Conservation (phyloP, 257 asterid species). For the Datura wrightii region DNA sequence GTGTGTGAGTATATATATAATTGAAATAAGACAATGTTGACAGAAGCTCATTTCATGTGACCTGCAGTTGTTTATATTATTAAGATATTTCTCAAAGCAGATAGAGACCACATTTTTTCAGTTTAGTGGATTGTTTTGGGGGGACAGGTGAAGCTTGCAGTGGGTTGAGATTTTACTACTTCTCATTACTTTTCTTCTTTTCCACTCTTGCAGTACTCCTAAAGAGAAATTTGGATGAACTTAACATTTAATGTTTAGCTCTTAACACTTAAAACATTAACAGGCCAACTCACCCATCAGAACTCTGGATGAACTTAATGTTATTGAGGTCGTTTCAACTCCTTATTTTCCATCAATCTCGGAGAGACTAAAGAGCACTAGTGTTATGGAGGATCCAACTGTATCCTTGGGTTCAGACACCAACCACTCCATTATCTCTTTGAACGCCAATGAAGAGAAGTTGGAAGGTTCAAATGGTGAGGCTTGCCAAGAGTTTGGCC, state of each 20-base stretch:
- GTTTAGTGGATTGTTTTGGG: too few species aligned
- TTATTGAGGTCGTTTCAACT: conserved; percentile 71
- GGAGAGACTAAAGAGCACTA: conserved; percentile 57
- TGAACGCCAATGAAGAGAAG: conserved; percentile 41
- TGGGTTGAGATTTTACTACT: background rate
- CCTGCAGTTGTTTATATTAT: too few species aligned
- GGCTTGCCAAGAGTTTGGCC: conserved; percentile 63
- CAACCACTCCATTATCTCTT: conserved; percentile 39
- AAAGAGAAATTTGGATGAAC: background rate
- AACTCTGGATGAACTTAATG: conserved; percentile 76
- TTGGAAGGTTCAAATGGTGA: conserved; percentile 40
- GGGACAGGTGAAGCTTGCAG: background rate
- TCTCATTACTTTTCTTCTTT: background rate
- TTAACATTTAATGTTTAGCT: background rate
- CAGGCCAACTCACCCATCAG: conserved; percentile 95
- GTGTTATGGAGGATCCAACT: conserved; percentile 39
- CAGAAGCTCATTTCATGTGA: too few species aligned
- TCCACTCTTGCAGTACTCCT: background rate
- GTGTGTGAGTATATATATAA: too few species aligned
- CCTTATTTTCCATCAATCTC: conserved; percentile 65
- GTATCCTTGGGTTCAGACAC: conserved; percentile 45
- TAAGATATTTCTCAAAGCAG: too few species aligned
- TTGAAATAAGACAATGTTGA: too few species aligned
- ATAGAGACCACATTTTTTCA: too few species aligned
- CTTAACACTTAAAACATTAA: conserved; percentile 26